phyloP scores from a whole-genome alignment of 192 early-diverging fungal genomes.

The Podochytrium sp. region DNA sequence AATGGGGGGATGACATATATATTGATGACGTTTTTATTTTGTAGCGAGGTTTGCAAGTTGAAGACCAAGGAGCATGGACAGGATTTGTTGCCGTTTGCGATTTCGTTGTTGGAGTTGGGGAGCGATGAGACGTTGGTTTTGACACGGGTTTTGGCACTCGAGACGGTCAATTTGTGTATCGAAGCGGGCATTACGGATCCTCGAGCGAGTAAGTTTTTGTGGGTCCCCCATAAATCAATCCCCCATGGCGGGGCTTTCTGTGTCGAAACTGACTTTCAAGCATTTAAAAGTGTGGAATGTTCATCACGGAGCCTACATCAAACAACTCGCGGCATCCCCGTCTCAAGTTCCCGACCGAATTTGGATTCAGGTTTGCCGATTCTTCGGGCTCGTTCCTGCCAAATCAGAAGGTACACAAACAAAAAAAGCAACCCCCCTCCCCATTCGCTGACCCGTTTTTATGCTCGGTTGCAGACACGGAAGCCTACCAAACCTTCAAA shows the following conservation, averaged over 20 bases:
- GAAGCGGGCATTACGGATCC: slow-evolving; percentile 13
- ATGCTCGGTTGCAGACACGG: too few relatives aligned
- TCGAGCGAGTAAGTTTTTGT: slow-evolving; percentile 8
- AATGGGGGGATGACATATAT: not conserved
- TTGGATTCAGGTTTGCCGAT: not conserved
- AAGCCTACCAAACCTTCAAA: slow-evolving; percentile 14
- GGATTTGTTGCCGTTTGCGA: slow-evolving; percentile 8
- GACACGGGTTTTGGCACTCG: not conserved
- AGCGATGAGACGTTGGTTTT: not conserved
- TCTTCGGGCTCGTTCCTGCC: not conserved
- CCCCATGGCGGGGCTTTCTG: too few relatives aligned
- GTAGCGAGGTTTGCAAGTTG: slow-evolving; percentile 6
- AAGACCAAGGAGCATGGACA: slow-evolving; percentile 1
- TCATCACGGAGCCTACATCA: slow-evolving; percentile 1
- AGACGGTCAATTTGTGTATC: slow-evolving; percentile 5
- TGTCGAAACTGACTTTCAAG: not conserved
- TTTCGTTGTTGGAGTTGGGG: slow-evolving; percentile 7
- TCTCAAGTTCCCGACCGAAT: not conserved
- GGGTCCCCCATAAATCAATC: too few relatives aligned
- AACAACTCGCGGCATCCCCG: not conserved
- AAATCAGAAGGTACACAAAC: too few relatives aligned
- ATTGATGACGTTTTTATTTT: too few relatives aligned
- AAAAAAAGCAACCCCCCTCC: too few relatives aligned
- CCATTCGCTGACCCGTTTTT: too few relatives aligned
- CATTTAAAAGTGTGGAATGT: slow-evolving; percentile 13